Evolutionary conservation across 768 basidiomycete species (phyloP).

Genomic region (Collybia mongolica): DNA sequence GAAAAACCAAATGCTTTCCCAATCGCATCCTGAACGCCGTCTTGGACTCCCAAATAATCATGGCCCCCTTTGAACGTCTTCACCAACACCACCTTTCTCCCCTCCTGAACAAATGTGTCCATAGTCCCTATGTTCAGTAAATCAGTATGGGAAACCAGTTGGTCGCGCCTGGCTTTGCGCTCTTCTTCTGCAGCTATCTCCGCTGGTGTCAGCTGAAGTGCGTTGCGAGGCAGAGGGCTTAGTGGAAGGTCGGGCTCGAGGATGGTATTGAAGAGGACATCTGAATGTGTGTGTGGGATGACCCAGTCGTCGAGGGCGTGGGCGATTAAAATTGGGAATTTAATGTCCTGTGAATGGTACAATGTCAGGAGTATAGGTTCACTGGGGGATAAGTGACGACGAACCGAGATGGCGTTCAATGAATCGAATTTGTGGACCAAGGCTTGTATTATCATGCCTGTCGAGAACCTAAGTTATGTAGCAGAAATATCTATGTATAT

Average conservation of each 20-base stretch:
- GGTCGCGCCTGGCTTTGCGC: constrained; percentile 39
- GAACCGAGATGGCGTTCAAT: constrained; percentile 54
- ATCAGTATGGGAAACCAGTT: constrained; percentile 41
- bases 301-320: constrained; percentile 81
- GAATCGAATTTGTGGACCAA: constrained; percentile 60
- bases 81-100: constrained; percentile 52
- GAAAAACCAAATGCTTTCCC: constrained; percentile 30
- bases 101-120: constrained; percentile 47
- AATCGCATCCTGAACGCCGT: constrained; percentile 72
- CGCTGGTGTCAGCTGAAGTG: constrained; percentile 22
- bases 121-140: constrained; percentile 58
- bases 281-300: constrained; percentile 74
- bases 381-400: constrained; percentile 13
- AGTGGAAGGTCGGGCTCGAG: constrained; percentile 63
- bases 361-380: not conserved
- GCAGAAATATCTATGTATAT: not conserved
- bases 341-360: constrained; percentile 48
- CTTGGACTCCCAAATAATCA: constrained; percentile 57
- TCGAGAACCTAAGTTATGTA: no score
- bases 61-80: constrained; percentile 67
- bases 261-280: constrained; percentile 68
- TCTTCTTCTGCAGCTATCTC: constrained; percentile 34
- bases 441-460: constrained; percentile 31
- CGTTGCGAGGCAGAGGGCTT: constrained; percentile 24
- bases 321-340: constrained; percentile 65